Percentiles rank a stretch among this genome's conserved stretches.
These are phyloP conservation scores for Hanseniaspora thailandica DNA, from an alignment of 805 yeast genomes.

Conservation along the genomic window DNA sequence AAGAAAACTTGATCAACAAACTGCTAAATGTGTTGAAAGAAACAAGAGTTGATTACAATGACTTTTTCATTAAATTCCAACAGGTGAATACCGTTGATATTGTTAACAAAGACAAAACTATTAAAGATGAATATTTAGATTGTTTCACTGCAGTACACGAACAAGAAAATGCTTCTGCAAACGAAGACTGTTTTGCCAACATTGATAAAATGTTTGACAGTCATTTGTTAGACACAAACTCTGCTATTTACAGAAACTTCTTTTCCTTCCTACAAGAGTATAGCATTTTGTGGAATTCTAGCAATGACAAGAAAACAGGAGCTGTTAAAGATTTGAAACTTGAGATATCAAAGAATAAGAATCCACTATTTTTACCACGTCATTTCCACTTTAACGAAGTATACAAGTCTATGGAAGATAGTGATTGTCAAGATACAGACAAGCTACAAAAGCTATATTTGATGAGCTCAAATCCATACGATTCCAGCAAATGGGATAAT, in stretches of 20 bases:
- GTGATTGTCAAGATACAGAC: conserved; percentile 24
- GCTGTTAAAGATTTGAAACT: conserved; percentile 32
- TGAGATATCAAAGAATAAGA: conserved; percentile 35
- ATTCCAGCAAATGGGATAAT: conserved; percentile 53
- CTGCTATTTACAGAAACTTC: conserved; percentile 28
- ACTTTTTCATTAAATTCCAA: conserved; percentile 60
- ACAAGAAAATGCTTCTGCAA: conserved; percentile 21
- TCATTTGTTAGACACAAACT: conserved; percentile 23
- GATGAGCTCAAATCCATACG: conserved; percentile 71
- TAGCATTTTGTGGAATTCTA: conserved; percentile 41
- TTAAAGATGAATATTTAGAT: conserved; percentile 20
- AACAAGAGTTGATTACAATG: conserved; percentile 66
- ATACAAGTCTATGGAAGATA: conserved; percentile 37
- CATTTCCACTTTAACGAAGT: conserved; percentile 83
- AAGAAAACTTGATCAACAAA: conserved; percentile 38
- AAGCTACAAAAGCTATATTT: conserved; percentile 48
- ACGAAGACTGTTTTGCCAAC: conserved; percentile 16
- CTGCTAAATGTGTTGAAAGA: conserved; percentile 48
- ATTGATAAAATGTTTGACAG: conserved; percentile 21
- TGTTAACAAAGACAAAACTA: conserved; percentile 22
- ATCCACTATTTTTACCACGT: conserved; percentile 74
- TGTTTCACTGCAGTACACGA: conserved; percentile 23
- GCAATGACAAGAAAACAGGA: conserved; percentile 36
- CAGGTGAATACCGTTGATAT: conserved; percentile 32
- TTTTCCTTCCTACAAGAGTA: conserved; percentile 33